These are phyloP conservation scores for Arthrobotrys musiformis DNA, from an alignment of 2,329 filamentous ascomycete species.

Conservation along the genomic window DNA sequence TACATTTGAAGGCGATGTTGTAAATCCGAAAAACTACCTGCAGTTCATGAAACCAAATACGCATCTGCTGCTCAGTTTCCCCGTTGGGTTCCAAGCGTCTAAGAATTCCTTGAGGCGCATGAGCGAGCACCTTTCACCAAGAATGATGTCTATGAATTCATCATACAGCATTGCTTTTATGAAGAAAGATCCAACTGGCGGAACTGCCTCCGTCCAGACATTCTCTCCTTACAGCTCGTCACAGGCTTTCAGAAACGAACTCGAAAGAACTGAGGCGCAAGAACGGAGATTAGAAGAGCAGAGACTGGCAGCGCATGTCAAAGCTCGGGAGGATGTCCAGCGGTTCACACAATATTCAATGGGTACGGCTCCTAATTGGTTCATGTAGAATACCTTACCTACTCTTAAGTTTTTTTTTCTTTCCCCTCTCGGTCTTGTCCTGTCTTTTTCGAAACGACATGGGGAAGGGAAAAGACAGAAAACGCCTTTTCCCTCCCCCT, in stretches of 20 bases:
- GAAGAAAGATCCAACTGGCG: slow-evolving; percentile 54
- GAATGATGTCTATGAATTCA: slow-evolving; percentile 51
- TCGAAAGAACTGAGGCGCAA: slow-evolving; percentile 54
- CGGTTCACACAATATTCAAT: slow-evolving; percentile 55
- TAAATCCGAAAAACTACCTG: slow-evolving; percentile 56
- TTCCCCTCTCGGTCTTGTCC: slow-evolving; percentile 27
- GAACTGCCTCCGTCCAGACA: slow-evolving; percentile 44
- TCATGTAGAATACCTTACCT: slow-evolving; percentile 55
- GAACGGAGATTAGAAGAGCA: slow-evolving; percentile 56
- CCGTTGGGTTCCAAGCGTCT: slow-evolving; percentile 49
- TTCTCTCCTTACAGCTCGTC: slow-evolving; percentile 54
- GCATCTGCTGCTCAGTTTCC: slow-evolving; percentile 57
- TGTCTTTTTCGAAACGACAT: slow-evolving; percentile 49
- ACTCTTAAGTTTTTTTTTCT: slow-evolving; percentile 21
- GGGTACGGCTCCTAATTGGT: slow-evolving; percentile 56
- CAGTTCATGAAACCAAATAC: slow-evolving; percentile 55
- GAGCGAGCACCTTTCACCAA: slow-evolving; percentile 53
- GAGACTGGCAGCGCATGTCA: slow-evolving; percentile 50
- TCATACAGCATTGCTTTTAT: slow-evolving; percentile 56
- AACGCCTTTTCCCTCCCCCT: slow-evolving; percentile 41
- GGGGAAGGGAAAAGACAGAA: slow-evolving; percentile 49
- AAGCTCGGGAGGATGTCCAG: slow-evolving; percentile 54
- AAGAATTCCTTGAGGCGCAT: slow-evolving; percentile 55
- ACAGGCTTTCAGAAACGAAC: slow-evolving; percentile 51
- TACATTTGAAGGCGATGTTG: slow-evolving; percentile 58